Conservation (phyloP, 2,329 filamentous ascomycete species). For the Ophidiomyces ophidiicola region DNA sequence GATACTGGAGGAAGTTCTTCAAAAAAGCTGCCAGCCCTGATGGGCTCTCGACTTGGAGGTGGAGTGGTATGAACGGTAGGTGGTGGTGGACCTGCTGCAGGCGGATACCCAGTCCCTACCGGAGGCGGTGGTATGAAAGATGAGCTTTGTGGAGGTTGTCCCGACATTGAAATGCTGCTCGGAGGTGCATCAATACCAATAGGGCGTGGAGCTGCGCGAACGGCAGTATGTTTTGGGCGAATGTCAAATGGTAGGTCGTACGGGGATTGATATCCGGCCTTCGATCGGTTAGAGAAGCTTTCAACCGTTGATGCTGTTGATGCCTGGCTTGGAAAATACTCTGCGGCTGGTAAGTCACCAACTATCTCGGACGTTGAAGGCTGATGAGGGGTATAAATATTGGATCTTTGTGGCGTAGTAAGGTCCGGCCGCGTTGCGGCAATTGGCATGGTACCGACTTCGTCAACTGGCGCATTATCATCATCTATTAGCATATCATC, state of each 20-base stretch:
- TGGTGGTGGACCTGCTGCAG: constrained; percentile 14
- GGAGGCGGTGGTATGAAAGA: constrained; percentile 15
- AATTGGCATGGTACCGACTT: background rate
- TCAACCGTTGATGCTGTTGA: constrained; percentile 31
- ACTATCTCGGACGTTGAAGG: constrained; percentile 39
- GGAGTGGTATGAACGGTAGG: constrained; percentile 12
- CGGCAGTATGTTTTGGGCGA: constrained; percentile 41
- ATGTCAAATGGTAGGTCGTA: constrained; percentile 93
- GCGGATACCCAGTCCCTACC: constrained; percentile 14
- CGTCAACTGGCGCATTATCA: constrained; percentile 33
- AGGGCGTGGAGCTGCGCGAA: constrained; percentile 30
- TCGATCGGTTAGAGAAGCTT: constrained; percentile 82
- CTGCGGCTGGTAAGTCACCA: constrained; percentile 23
- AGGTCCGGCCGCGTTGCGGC: constrained; percentile 5
- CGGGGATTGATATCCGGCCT: constrained; percentile 83
- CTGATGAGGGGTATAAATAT: constrained; percentile 41
- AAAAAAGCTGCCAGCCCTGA: constrained; percentile 49
- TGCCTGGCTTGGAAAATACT: constrained; percentile 6
- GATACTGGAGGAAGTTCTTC: constrained; percentile 59
- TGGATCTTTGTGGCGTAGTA: constrained; percentile 19
- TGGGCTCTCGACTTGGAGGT: constrained; percentile 10
- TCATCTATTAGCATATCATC: constrained; percentile 55
- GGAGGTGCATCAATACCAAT: constrained; percentile 41
- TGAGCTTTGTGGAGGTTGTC: constrained; percentile 17
- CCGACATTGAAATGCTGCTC: constrained; percentile 51